phyloP scores from a whole-genome alignment of 306 rosid species.

The Ziziphus jujuba region DNA sequence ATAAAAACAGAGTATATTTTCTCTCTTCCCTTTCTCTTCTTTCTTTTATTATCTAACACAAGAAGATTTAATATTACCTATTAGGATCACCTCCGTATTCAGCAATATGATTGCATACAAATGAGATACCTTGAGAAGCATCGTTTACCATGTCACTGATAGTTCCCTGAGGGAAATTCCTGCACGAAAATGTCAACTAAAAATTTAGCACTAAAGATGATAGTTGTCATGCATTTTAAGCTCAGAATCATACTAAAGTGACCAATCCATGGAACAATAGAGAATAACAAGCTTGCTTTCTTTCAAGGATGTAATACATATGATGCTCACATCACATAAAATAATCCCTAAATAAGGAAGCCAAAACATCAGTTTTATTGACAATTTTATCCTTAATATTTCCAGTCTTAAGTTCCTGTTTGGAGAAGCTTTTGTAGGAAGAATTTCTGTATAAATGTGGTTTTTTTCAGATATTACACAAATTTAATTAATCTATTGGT shows the following conservation, averaged over 20 bases:
- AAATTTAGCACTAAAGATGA: constrained; percentile 10
- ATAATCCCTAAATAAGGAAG: too few relatives aligned
- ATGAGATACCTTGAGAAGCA: constrained; percentile 89
- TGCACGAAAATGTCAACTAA: constrained; percentile 30
- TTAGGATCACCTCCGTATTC: constrained; percentile 92
- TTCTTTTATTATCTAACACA: too few relatives aligned
- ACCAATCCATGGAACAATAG: neutral
- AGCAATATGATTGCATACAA: constrained; percentile 81
- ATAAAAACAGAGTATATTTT: too few relatives aligned
- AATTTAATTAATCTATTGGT: too few relatives aligned
- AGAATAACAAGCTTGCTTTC: neutral
- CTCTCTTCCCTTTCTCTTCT: too few relatives aligned
- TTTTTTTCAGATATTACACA: too few relatives aligned
- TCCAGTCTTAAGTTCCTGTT: too few relatives aligned
- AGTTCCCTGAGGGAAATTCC: constrained; percentile 97
- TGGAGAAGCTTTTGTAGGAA: too few relatives aligned
- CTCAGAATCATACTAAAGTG: neutral
- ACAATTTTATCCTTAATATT: too few relatives aligned
- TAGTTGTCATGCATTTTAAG: constrained; percentile 12
- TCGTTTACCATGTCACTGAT: constrained; percentile 81
- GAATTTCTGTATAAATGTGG: too few relatives aligned
- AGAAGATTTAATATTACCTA: constrained; percentile 38
- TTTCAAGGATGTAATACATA: neutral
- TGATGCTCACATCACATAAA: neutral
- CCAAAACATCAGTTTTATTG: too few relatives aligned